A percentile compares a stretch with the other conserved stretches of the same genome.
These are phyloP conservation scores for Xanthoconium separans DNA, from an alignment of 1,284 basidiomycete species.

Conservation along the genomic window DNA sequence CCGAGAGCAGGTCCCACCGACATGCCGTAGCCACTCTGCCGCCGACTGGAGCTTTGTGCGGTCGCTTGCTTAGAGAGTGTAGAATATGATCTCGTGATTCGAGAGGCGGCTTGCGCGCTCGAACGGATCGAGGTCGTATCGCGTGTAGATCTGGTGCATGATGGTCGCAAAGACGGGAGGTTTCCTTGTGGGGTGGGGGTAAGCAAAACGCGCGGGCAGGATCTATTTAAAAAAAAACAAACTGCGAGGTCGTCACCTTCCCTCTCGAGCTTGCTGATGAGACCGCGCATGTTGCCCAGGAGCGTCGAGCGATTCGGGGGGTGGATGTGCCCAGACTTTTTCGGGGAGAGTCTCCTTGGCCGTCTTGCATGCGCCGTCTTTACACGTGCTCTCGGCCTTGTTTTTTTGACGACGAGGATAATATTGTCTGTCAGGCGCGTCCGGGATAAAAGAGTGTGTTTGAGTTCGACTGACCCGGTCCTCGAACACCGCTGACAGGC, in stretches of 20 bases:
- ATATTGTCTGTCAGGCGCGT: neutral
- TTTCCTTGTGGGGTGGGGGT: neutral
- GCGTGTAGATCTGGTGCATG: neutral
- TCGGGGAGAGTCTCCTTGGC: neutral
- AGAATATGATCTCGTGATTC: neutral
- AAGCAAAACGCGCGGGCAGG: no score
- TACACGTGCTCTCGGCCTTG: neutral
- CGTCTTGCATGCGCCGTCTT: neutral
- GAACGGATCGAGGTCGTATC: neutral
- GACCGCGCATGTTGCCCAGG: neutral
- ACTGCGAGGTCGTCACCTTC: neutral
- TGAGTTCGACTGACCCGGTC: neutral
- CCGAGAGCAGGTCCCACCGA: no score
- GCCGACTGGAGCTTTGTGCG: neutral
- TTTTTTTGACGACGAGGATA: no score
- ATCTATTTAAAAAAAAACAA: no score
- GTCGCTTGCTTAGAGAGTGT: neutral
- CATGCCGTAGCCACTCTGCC: neutral
- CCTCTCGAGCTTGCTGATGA: neutral
- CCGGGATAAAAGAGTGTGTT: neutral
- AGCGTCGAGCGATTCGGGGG: neutral
- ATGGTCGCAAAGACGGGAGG: neutral
- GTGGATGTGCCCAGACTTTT: neutral
- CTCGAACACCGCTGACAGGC: neutral
- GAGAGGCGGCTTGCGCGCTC: neutral